Percentiles rank a stretch among this genome's conserved stretches.
Evolutionary conservation across 1,139 yeast genomes (phyloP).

Genomic region (Geotrichum europaeum): DNA sequence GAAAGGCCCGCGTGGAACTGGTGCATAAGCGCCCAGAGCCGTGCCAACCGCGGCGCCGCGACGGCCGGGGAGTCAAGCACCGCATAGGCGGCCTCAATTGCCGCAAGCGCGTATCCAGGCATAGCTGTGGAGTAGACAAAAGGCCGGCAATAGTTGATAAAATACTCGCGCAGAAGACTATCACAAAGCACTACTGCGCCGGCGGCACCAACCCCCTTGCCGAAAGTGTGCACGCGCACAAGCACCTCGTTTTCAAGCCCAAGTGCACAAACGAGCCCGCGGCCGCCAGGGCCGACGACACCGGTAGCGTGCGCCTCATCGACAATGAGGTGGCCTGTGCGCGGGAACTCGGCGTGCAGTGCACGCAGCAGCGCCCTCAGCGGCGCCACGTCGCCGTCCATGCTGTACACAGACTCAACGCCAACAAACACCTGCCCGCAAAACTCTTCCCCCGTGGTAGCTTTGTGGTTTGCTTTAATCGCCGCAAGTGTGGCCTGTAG

Average conservation of each 20-base stretch:
- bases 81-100: slow-evolving; percentile 22
- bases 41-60: background rate
- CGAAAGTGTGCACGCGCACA: slow-evolving; percentile 28
- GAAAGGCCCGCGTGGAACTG: background rate
- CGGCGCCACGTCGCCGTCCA: slow-evolving; percentile 31
- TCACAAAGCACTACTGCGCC: slow-evolving; percentile 27
- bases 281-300: slow-evolving; percentile 24
- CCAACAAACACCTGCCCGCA: slow-evolving; percentile 25
- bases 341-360: slow-evolving; percentile 16
- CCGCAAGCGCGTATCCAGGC: slow-evolving; percentile 20
- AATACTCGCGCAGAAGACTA: slow-evolving; percentile 20
- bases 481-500: slow-evolving; percentile 7
- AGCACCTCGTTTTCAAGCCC: slow-evolving; percentile 23
- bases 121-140: slow-evolving; percentile 28
- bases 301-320: slow-evolving; percentile 33
- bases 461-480: slow-evolving; percentile 3
- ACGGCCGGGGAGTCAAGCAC: slow-evolving; percentile 10
- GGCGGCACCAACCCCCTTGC: slow-evolving; percentile 28
- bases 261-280: slow-evolving; percentile 23
- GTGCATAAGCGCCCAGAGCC: background rate
- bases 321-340: slow-evolving; percentile 23
- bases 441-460: background rate
- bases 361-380: slow-evolving; percentile 19
- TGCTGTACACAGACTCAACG: slow-evolving; percentile 29
- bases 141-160: slow-evolving; percentile 29